phyloP scores from a whole-genome alignment of 805 yeast species.

The Cyberlindnera bimundalis region DNA sequence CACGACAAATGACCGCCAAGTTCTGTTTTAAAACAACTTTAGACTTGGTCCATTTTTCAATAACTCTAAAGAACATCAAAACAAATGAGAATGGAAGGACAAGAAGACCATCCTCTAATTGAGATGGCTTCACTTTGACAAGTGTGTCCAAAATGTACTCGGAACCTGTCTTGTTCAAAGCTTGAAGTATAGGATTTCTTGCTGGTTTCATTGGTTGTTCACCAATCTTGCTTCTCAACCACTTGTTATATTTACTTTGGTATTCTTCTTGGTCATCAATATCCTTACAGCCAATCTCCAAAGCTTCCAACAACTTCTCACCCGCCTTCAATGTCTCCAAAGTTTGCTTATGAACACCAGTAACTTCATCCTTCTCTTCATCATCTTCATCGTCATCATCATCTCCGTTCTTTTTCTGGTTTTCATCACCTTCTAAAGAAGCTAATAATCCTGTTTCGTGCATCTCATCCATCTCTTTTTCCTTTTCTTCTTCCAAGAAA shows the following conservation, averaged over 20 bases:
- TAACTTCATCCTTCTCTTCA: slow-evolving; percentile 49
- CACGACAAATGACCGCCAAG: slow-evolving; percentile 65
- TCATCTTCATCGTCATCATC: slow-evolving; percentile 39
- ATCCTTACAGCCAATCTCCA: slow-evolving; percentile 78
- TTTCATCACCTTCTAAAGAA: slow-evolving; percentile 57
- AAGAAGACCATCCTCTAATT: slow-evolving; percentile 87
- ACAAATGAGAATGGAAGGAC: slow-evolving; percentile 89
- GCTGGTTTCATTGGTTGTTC: slow-evolving; percentile 57
- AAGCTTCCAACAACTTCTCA: slow-evolving; percentile 86
- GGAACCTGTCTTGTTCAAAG: slow-evolving; percentile 68
- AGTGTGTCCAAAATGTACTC: slow-evolving; percentile 75
- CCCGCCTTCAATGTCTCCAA: slow-evolving; percentile 92
- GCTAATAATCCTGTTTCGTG: slow-evolving; percentile 79
- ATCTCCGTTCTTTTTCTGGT: slow-evolving; percentile 35
- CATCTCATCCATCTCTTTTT: slow-evolving; percentile 88
- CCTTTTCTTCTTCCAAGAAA: slow-evolving; percentile 95
- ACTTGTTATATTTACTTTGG: slow-evolving; percentile 36
- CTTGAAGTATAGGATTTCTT: slow-evolving; percentile 68
- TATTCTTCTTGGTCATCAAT: slow-evolving; percentile 54
- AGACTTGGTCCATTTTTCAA: slow-evolving; percentile 68
- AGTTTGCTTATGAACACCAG: slow-evolving; percentile 75
- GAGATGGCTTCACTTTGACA: slow-evolving; percentile 70
- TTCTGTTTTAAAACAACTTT: slow-evolving; percentile 45
- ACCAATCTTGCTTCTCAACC: slow-evolving; percentile 42
- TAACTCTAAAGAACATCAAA: slow-evolving; percentile 62